Conservation (phyloP, 2,329 filamentous ascomycete species). For the Diplocarpon rosae region DNA sequence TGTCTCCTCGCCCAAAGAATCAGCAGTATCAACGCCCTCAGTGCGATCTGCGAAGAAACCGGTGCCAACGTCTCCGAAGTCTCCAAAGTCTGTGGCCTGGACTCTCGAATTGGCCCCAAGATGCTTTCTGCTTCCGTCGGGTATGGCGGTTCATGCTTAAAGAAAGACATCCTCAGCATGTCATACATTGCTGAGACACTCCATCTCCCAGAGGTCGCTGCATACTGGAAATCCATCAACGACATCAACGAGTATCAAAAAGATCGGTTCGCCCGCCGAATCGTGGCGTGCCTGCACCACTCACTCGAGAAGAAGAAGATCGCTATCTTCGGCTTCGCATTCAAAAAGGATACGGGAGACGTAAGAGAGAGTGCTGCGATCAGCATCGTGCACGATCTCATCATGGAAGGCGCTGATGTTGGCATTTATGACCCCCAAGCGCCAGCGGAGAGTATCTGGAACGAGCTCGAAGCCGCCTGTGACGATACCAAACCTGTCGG, state of each 20-base stretch:
- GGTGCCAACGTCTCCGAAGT: slow-evolving; percentile 65
- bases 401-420: slow-evolving; percentile 2
- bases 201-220: slow-evolving; percentile 56
- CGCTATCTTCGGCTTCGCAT: slow-evolving; percentile 61
- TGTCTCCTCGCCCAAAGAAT: slow-evolving; percentile 70
- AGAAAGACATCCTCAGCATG: slow-evolving; percentile 65
- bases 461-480: slow-evolving; percentile 1
- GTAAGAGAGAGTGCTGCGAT: slow-evolving; percentile 42
- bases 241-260: slow-evolving; percentile 67
- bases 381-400: slow-evolving; percentile 2
- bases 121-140: slow-evolving; percentile 65
- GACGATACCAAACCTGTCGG: not conserved
- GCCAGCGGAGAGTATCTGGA: slow-evolving; percentile 1
- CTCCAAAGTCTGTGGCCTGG: slow-evolving; percentile 52
- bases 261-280: slow-evolving; percentile 53
- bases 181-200: slow-evolving; percentile 62
- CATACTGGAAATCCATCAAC: slow-evolving; percentile 64
- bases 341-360: slow-evolving; percentile 70
- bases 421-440: slow-evolving; percentile 5
- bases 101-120: slow-evolving; percentile 59
- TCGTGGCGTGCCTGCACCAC: slow-evolving; percentile 56
- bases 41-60: slow-evolving; percentile 62
- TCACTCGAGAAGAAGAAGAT: slow-evolving; percentile 60
- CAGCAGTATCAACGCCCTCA: slow-evolving; percentile 69
- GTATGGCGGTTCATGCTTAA: slow-evolving; percentile 73